Evolutionary conservation across 345 rosid species (phyloP).

Genomic region (Gossypium arboreum): DNA sequence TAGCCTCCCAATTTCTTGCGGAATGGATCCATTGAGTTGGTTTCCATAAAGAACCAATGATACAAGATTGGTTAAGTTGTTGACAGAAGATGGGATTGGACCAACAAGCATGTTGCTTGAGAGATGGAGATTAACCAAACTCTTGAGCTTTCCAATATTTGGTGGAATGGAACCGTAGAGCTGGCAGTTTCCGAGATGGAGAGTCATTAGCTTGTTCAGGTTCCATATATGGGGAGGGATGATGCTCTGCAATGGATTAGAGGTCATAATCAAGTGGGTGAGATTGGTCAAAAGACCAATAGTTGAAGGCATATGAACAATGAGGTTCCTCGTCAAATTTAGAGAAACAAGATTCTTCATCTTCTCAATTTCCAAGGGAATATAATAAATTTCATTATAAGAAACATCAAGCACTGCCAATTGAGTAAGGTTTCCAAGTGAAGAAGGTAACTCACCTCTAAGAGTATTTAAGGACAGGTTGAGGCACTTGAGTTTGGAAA

Average conservation of each 20-base stretch:
- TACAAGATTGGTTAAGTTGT: background rate
- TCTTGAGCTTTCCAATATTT: background rate
- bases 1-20: background rate
- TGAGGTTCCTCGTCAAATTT: background rate
- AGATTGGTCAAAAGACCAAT: conserved; percentile 1
- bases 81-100: background rate
- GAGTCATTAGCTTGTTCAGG: background rate
- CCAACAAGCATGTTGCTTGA: background rate
- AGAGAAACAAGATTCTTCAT: background rate
- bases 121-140: background rate
- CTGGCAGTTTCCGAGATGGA: background rate
- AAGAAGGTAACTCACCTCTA: conserved; percentile 15
- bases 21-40: background rate
- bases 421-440: background rate
- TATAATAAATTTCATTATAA: background rate
- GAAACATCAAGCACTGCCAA: background rate
- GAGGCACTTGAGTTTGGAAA: conserved; percentile 8
- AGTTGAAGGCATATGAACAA: background rate
- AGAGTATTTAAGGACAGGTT: background rate
- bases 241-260: background rate
- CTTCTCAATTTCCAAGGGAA: background rate
- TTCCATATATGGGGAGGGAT: conserved; percentile 10
- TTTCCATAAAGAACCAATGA: accelerated
- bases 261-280: background rate
- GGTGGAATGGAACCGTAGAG: background rate